These are phyloP conservation scores for Botryotinia globosa DNA, from an alignment of 2,329 filamentous ascomycete species.

Conservation along the genomic window DNA sequence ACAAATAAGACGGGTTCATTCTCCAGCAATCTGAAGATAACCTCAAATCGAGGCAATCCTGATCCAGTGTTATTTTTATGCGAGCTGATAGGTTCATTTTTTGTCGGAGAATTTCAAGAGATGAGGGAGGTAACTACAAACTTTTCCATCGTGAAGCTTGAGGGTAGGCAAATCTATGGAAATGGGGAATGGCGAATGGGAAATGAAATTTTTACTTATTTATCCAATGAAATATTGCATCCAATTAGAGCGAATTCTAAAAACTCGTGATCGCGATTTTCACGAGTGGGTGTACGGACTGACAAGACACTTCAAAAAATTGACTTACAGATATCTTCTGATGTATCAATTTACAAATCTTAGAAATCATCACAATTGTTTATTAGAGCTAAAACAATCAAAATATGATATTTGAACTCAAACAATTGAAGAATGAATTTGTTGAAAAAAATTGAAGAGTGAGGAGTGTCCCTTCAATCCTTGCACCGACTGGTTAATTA, in stretches of 20 bases:
- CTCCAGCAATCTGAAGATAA: not conserved
- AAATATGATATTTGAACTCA: too few relatives aligned
- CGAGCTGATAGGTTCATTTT: not conserved
- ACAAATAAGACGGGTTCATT: not conserved
- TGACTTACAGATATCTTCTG: too few relatives aligned
- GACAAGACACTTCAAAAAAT: too few relatives aligned
- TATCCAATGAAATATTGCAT: not conserved
- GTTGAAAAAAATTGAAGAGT: too few relatives aligned
- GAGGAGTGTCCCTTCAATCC: too few relatives aligned
- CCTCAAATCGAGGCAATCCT: not conserved
- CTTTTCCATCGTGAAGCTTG: not conserved
- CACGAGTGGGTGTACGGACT: too few relatives aligned
- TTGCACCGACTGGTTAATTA: too few relatives aligned
- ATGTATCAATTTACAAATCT: too few relatives aligned
- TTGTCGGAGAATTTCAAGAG: too few relatives aligned
- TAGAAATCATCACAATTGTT: too few relatives aligned
- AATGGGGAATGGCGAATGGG: not conserved
- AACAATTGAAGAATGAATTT: too few relatives aligned
- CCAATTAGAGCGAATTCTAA: not conserved
- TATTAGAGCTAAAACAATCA: too few relatives aligned
- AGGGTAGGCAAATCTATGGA: not conserved
- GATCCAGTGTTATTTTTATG: not conserved
- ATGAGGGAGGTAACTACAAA: not conserved
- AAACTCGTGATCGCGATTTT: not conserved
- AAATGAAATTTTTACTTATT: not conserved